These are phyloP conservation scores for Cercophora newfieldiana DNA, from an alignment of 495 filamentous ascomycete genomes.

Conservation along the genomic window DNA sequence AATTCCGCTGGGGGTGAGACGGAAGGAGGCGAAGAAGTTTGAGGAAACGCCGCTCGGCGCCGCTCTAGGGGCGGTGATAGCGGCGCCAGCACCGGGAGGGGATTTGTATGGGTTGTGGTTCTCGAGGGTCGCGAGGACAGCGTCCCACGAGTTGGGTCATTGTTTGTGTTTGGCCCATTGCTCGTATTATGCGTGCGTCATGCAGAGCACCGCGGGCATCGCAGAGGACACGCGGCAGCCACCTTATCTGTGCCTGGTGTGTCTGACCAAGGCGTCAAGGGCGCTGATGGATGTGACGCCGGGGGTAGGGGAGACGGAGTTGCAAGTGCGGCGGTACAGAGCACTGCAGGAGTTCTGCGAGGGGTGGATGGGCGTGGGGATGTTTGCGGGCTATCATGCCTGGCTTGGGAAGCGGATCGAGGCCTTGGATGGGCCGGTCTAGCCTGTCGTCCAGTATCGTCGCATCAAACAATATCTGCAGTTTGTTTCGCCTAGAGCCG, in stretches of 20 bases:
- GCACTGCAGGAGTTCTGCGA: slow-evolving; percentile 50
- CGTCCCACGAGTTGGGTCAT: slow-evolving; percentile 64
- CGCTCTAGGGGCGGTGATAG: slow-evolving; percentile 18
- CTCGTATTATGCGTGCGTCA: slow-evolving; percentile 67
- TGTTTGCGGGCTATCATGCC: slow-evolving; percentile 44
- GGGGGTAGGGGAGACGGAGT: slow-evolving; percentile 25
- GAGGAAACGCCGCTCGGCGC: slow-evolving; percentile 11
- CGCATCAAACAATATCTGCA: too few species aligned
- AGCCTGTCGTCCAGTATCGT: not conserved
- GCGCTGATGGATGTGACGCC: slow-evolving; percentile 23
- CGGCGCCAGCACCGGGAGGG: slow-evolving; percentile 12
- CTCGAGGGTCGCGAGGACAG: slow-evolving; percentile 56
- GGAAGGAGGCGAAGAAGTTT: not conserved
- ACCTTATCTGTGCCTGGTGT: slow-evolving; percentile 66
- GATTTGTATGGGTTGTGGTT: slow-evolving; percentile 51
- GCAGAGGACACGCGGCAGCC: slow-evolving; percentile 66
- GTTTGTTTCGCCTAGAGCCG: too few species aligned
- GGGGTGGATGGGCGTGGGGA: slow-evolving; percentile 31
- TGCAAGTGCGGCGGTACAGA: slow-evolving; percentile 42
- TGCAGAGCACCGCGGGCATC: slow-evolving; percentile 63
- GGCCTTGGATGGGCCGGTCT: not conserved
- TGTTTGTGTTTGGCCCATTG: slow-evolving; percentile 68
- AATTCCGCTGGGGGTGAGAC: not conserved
- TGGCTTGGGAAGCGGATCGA: slow-evolving; percentile 40
- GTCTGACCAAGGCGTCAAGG: slow-evolving; percentile 54